These are phyloP conservation scores for Pythium phragmiticola DNA, from an alignment of 352 stramenopile genomes.

Conservation along the genomic window DNA sequence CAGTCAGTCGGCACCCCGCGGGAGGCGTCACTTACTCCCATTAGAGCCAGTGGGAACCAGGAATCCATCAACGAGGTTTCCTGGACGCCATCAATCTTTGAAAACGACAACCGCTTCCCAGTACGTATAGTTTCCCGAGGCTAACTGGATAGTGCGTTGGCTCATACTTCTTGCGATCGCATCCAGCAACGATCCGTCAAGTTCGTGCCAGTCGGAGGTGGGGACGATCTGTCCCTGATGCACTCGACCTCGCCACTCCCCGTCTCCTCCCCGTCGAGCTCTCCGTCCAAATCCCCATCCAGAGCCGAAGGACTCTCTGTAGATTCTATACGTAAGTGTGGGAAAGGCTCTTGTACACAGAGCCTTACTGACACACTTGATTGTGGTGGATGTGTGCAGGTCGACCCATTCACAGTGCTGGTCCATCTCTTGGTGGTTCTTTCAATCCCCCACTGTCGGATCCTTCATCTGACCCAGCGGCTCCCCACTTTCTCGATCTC, in stretches of 20 bases:
- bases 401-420: constrained; percentile 24
- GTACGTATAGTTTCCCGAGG: constrained; percentile 23
- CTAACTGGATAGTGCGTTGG: not conserved
- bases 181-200: constrained; percentile 44
- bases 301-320: constrained; percentile 6
- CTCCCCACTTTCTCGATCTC: constrained; percentile 18
- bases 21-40: constrained; percentile 1
- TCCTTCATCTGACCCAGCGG: not conserved
- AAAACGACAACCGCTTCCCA: constrained; percentile 45
- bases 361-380: constrained; percentile 1
- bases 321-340: constrained; percentile 16
- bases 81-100: constrained; percentile 8
- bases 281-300: constrained; percentile 17
- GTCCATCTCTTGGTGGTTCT: not conserved
- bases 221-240: constrained; percentile 37
- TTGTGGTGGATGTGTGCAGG: constrained; percentile 5
- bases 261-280: not conserved
- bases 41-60: not conserved
- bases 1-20: not conserved
- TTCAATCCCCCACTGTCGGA: not conserved
- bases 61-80: not conserved
- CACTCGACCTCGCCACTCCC: constrained; percentile 33
- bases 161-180: not conserved
- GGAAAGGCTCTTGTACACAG: not conserved
- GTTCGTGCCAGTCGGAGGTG: constrained; percentile 34